Base-by-base conservation (phyloP, 2,329 filamentous ascomycete species). In the Pestalotiopsis sp. region DNA sequence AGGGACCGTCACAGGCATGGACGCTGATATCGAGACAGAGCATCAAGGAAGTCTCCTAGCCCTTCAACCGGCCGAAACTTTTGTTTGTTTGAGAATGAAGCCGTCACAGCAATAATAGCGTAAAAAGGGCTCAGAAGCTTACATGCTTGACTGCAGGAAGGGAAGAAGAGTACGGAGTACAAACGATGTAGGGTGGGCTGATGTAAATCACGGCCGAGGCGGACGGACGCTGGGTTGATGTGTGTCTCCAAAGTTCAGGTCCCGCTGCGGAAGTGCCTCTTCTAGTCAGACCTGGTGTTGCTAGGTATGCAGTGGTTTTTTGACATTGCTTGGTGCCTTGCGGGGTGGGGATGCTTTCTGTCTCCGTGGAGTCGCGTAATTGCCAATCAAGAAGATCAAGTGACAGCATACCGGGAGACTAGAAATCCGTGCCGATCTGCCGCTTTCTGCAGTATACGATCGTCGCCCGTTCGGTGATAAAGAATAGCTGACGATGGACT, bases 81-180 rank as follows among this genome's bases (percentile, higher is more conserved):
- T 52, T 52, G 45, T 52, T 52, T 52, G 45, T 52, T 5, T 11
- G n/a, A 52, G 20, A 23, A 23, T 52, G 45, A 52, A 62, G 59
- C 59, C 38, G n/a, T 20, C 59, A 62, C 59, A 62, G 59, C 59
- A 62, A 62, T 23, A 36, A 41, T 62, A 52, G 45, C n/a, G 31
- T 62, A 14, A 62, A 62, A 62, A 62, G 38, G 25, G 1, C 17
- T 9, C 11, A 36, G 25, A 40, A 38, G 45, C 45, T 52, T 23
- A 20, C 17, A 17, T n/a, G 45, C 45, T 52, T 17, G 17, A 52
- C 17, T 20, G 4, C 45, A 20, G 45, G 45, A 52, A 9, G 45
- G 45, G 6, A 36, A 36, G 31, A 36, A 36, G 31, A 11, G 31
- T 36, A 36, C 31, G 31, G 31, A 36, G 31, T 36, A 36, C 31